These are phyloP conservation scores for Aspergillus brasiliensis DNA, from an alignment of 2,329 filamentous ascomycete genomes.

Conservation along the genomic window DNA sequence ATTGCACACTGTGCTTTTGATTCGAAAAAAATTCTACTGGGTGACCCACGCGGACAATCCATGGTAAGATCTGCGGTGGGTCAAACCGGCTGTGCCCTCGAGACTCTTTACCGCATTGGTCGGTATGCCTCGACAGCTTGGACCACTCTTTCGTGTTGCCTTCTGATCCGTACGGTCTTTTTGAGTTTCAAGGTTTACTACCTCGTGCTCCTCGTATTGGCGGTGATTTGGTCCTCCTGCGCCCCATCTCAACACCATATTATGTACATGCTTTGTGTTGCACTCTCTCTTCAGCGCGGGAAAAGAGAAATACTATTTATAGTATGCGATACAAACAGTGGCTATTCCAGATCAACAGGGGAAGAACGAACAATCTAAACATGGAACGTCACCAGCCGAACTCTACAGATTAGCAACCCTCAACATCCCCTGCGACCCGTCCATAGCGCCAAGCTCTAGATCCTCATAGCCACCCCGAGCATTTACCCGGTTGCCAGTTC, in stretches of 20 bases:
- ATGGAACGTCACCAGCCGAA: neutral
- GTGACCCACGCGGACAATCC: neutral
- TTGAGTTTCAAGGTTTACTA: neutral
- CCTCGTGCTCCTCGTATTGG: neutral
- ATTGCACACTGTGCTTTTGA: neutral
- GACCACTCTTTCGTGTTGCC: neutral
- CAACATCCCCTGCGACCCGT: neutral
- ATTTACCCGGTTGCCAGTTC: neutral
- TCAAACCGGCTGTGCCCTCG: neutral
- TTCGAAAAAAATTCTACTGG: neutral
- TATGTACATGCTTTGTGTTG: too few species aligned
- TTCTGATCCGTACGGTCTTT: neutral
- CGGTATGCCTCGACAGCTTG: neutral
- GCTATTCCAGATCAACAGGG: too few species aligned
- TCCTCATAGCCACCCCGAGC: neutral
- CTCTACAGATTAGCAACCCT: neutral
- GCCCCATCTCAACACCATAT: neutral
- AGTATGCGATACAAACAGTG: too few species aligned
- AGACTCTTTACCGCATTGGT: neutral
- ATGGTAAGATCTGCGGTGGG: neutral
- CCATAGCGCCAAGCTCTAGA: neutral
- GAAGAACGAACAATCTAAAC: neutral
- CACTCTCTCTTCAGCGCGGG: too few species aligned
- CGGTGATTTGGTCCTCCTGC: neutral
- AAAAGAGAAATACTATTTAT: too few species aligned